Conservation (phyloP, 208 protist species). For the Leishmania aethiopica region DNA sequence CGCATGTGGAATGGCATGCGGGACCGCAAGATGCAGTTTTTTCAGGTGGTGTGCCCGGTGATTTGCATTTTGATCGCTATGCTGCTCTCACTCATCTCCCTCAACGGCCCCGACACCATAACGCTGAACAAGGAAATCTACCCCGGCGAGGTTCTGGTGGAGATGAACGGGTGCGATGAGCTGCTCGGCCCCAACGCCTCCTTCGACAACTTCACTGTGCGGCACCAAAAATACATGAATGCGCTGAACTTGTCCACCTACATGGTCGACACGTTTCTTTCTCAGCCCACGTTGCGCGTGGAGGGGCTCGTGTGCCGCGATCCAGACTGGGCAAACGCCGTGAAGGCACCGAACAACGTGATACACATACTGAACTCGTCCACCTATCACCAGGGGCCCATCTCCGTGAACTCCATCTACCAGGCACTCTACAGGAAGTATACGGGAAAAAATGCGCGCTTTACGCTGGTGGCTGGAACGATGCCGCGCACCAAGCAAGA, state of each 20-base stretch:
- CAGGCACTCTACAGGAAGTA: conserved; percentile 25
- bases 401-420: conserved; percentile 36
- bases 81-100: conserved; percentile 59
- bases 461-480: conserved; percentile 22
- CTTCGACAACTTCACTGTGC: conserved; percentile 31
- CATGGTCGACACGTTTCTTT: conserved; percentile 34
- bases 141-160: conserved; percentile 14
- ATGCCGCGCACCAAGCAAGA: conserved; percentile 47
- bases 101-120: conserved; percentile 25
- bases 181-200: conserved; percentile 15
- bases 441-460: conserved; percentile 9
- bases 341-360: conserved; percentile 52
- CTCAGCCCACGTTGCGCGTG: conserved; percentile 15
- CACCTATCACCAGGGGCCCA: conserved; percentile 39
- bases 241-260: conserved; percentile 31
- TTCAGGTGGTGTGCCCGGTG: conserved; percentile 81
- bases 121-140: conserved; percentile 35
- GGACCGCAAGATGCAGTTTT: conserved; percentile 66
- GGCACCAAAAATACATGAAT: conserved; percentile 20
- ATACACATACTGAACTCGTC: conserved; percentile 36
- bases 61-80: conserved; percentile 66
- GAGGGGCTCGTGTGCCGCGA: conserved; percentile 31
- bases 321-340: conserved; percentile 17
- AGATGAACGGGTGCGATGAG: conserved; percentile 34
- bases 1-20: conserved; percentile 55